Evolutionary conservation across 768 basidiomycete species (phyloP).

Genomic region (Leccinum disarticulatum): DNA sequence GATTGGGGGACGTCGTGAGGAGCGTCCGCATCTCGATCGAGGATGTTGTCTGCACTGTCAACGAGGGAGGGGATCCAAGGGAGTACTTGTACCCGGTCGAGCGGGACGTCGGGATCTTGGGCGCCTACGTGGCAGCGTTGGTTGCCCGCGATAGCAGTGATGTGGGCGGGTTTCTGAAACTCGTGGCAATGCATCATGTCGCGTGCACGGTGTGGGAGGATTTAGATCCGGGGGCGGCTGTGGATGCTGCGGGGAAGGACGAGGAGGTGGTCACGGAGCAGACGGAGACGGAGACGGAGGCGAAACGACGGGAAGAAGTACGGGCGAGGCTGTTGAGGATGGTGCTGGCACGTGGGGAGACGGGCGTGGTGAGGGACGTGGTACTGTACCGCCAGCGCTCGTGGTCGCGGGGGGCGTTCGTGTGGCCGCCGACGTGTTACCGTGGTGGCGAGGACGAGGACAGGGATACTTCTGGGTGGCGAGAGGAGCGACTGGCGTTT

Average conservation of each 20-base stretch:
- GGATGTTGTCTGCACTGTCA: conserved; percentile 41
- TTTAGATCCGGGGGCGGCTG: conserved; percentile 31
- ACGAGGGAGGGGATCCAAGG: conserved; percentile 36
- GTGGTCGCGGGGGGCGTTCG: conserved; percentile 30
- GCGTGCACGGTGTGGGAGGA: conserved; percentile 76
- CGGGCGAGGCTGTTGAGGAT: conserved; percentile 50
- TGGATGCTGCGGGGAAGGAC: background rate
- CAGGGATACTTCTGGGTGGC: conserved; percentile 5
- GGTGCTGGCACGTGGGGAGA: conserved; percentile 50
- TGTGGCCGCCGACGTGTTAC: conserved; percentile 56
- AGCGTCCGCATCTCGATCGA: conserved; percentile 54
- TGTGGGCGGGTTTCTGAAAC: conserved; percentile 57
- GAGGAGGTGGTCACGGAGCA: conserved; percentile 18
- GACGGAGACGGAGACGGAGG: conserved; percentile 17
- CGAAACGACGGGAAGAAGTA: conserved; percentile 25
- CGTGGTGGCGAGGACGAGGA: conserved; percentile 22
- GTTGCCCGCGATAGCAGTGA: conserved; percentile 32
- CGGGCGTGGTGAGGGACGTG: conserved; percentile 50
- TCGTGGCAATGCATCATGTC: conserved; percentile 78
- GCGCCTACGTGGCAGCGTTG: conserved; percentile 56
- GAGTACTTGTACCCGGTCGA: conserved; percentile 78
- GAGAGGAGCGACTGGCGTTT: conserved; percentile 15
- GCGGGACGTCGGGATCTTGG: conserved; percentile 55
- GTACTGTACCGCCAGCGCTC: conserved; percentile 54
- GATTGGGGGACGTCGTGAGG: conserved; percentile 38